These are phyloP conservation scores for Pseudogymnoascus sp. DNA, from an alignment of 2,329 filamentous ascomycete genomes.

Conservation along the genomic window DNA sequence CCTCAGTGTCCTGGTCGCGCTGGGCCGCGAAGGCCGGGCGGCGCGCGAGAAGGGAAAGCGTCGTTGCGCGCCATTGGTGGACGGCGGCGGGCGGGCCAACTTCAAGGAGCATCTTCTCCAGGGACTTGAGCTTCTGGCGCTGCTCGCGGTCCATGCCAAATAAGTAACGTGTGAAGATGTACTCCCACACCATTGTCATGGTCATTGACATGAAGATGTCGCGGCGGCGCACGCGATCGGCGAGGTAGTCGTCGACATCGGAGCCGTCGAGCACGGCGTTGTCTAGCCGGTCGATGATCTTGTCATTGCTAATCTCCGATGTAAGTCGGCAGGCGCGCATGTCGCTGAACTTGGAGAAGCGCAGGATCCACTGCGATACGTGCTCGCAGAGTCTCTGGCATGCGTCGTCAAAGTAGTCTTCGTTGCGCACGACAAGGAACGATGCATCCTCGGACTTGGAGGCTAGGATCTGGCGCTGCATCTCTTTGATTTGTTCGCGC, in stretches of 20 bases:
- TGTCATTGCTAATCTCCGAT: constrained; percentile 79
- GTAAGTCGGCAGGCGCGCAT: constrained; percentile 78
- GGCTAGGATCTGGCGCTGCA: constrained; percentile 50
- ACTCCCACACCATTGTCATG: constrained; percentile 99
- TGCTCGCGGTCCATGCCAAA: constrained; percentile 99
- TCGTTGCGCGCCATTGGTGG: constrained; percentile 93
- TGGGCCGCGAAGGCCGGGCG: constrained; percentile 74
- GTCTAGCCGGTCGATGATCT: constrained; percentile 87
- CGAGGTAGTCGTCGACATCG: constrained; percentile 81
- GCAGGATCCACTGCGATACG: constrained; percentile 93
- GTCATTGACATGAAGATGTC: constrained; percentile 98
- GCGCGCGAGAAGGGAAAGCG: constrained; percentile 77
- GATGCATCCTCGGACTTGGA: constrained; percentile 55
- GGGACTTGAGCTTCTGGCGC: constrained; percentile 89
- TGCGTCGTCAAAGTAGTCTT: constrained; percentile 90
- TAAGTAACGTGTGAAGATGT: constrained; percentile 93
- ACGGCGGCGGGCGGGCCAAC: constrained; percentile 84
- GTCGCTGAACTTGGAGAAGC: constrained; percentile 97
- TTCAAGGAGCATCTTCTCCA: constrained; percentile 86
- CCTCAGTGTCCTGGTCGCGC: constrained; percentile 83
- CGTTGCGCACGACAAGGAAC: constrained; percentile 73
- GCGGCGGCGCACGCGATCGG: constrained; percentile 77
- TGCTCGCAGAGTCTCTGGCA: constrained; percentile 94
- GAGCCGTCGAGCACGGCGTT: constrained; percentile 91
- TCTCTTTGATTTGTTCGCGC: constrained; percentile 50